A percentile compares a stretch with the other conserved stretches of the same genome.
Conservation (phyloP, 805 yeast genomes). For the Saturnispora dispora region DNA sequence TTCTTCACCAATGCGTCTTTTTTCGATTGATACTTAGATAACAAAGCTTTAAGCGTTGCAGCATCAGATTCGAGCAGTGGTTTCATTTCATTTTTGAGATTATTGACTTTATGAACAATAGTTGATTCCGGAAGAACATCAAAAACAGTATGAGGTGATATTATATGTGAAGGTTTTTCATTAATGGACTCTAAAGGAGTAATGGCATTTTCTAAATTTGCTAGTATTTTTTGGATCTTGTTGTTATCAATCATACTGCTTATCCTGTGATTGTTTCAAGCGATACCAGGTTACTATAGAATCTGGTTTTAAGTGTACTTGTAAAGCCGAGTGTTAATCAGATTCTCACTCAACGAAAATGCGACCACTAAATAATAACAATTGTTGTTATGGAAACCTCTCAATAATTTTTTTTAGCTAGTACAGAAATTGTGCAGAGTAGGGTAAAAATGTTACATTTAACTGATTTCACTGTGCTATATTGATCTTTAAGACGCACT, state of each 20-base stretch:
- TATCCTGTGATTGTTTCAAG: not conserved
- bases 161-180: not conserved
- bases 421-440: no score
- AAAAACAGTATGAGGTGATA: not conserved
- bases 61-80: not conserved
- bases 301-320: no score
- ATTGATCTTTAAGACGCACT: no score
- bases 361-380: no score
- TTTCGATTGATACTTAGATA: not conserved
- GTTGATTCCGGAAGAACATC: conserved; percentile 6
- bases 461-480: no score
- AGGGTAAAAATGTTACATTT: no score
- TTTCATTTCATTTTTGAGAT: not conserved
- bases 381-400: no score
- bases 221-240: not conserved
- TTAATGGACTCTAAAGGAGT: not conserved
- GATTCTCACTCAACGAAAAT: no score
- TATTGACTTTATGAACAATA: not conserved
- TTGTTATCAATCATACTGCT: not conserved
- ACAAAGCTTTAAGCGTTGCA: not conserved
- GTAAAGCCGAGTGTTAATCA: no score
- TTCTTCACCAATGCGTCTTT: not conserved
- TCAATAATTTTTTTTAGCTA: no score
- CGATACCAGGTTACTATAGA: no score
- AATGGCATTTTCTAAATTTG: not conserved